Evolutionary conservation across 78 protist species (phyloP).

Genomic region (slime mould (Dictyostelium discoideum)): DNA sequence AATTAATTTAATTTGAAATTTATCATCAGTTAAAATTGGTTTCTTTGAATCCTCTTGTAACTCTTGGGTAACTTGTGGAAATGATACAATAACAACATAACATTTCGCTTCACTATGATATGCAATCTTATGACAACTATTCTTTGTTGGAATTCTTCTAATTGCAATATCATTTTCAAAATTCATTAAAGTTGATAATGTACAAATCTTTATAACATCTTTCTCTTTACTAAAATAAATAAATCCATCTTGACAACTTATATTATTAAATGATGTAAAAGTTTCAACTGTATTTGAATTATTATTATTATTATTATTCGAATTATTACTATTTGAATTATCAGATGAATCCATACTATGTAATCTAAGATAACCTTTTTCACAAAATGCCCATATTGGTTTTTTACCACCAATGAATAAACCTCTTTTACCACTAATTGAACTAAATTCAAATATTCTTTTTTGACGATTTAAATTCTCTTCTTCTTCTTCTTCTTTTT

Average conservation of each 20-base stretch:
- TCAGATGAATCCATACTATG: constrained; percentile 31
- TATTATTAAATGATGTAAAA: constrained; percentile 68
- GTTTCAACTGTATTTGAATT: background rate
- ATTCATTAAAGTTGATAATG: constrained; percentile 12
- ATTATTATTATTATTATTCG: too few species aligned
- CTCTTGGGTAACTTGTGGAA: constrained; percentile 48
- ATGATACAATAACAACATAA: constrained; percentile 34
- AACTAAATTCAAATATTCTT: constrained; percentile 13
- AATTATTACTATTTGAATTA: background rate
- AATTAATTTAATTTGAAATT: constrained; percentile 48
- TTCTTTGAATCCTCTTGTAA: constrained; percentile 11
- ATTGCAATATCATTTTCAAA: constrained; percentile 70
- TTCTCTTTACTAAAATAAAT: constrained; percentile 33
- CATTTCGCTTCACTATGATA: constrained; percentile 44
- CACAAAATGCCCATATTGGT: constrained; percentile 65
- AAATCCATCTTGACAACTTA: constrained; percentile 62
- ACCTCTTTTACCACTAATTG: constrained; percentile 19
- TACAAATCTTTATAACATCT: constrained; percentile 24
- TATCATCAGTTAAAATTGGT: constrained; percentile 35
- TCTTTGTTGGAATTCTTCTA: constrained; percentile 18
- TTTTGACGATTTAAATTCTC: background rate
- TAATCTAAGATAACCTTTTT: constrained; percentile 32
- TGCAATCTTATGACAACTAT: constrained; percentile 51
- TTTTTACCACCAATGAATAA: constrained; percentile 48
- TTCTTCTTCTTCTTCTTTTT: background rate